These are phyloP conservation scores for Chaetomium tenue DNA, from an alignment of 495 filamentous ascomycete species.

Conservation along the genomic window DNA sequence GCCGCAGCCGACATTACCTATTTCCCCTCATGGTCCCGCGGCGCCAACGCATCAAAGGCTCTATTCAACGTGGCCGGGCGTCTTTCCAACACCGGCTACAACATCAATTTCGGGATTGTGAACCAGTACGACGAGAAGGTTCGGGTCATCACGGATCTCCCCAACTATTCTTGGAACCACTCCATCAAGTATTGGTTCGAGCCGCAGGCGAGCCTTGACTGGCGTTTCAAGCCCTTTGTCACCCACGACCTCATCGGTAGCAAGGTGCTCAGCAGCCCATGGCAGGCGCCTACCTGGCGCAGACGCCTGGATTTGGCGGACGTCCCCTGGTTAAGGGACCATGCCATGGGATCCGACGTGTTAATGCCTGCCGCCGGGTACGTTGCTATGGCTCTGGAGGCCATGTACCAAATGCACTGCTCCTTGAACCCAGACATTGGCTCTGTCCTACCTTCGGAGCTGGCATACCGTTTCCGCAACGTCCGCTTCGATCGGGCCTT, in stretches of 20 bases:
- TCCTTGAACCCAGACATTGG: not conserved
- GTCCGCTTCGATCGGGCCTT: not conserved
- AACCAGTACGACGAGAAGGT: not conserved
- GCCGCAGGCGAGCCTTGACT: conserved; percentile 7
- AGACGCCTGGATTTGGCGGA: conserved; percentile 42
- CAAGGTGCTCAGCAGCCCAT: conserved; percentile 1
- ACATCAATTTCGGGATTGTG: not conserved
- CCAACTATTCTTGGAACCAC: conserved; percentile 31
- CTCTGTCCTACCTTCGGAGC: not conserved
- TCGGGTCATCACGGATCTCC: conserved; percentile 36
- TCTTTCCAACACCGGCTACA: conserved; percentile 25
- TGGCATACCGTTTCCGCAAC: not conserved
- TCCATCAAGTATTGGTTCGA: conserved; percentile 26
- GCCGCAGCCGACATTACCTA: not conserved
- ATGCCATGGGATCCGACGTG: conserved; percentile 34
- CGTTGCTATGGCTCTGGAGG: conserved; percentile 25
- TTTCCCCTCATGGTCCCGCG: not conserved
- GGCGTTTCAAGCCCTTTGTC: conserved; percentile 6
- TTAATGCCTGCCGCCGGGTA: conserved; percentile 22
- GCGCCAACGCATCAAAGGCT: conserved; percentile 18
- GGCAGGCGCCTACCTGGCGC: conserved; percentile 42
- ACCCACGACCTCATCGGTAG: conserved; percentile 23
- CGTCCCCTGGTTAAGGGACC: conserved; percentile 39
- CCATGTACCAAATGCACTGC: conserved; percentile 16
- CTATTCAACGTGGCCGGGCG: conserved; percentile 28